Base-by-base conservation (phyloP, 2,329 filamentous ascomycete genomes). In the Chalaropsis thielavioides region DNA sequence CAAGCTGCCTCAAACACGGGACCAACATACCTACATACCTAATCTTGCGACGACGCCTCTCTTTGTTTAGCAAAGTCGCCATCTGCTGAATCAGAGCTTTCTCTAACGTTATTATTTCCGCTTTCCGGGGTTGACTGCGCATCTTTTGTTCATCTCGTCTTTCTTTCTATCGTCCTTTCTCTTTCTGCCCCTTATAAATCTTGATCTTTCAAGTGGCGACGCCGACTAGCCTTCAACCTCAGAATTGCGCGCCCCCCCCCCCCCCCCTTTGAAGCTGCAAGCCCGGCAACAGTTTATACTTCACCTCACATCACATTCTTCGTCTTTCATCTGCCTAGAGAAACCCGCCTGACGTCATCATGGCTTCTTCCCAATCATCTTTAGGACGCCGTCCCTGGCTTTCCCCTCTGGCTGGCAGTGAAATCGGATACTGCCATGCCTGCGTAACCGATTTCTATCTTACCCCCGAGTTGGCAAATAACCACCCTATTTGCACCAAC, bases 401-500 rank as follows among this genome's bases (percentile, higher is more conserved):
- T 22, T 31, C 44, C 27, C 49, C 46, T 35, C 31, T 13, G 19
- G 2, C 44, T 27, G 31, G 49, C 19, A 56, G 31, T 13, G 31
- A 63, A 41, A 63, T 63, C 46, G 86, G 96, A 64, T 95, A 82
- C 74, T 99, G 94, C 75, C 90, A 97, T 75, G 77, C 81, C 67
- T 97, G 94, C 76, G 74, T 81, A 63, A 77, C 88, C 68, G 87
- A 96, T 73, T 97, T 91, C 90, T 89, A 87, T 71, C 79, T 62
- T 31, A n/a, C 60, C 10, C 24, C 41, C 41, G 60, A 83, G 67
- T 83, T 89, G 67, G 81, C 88, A 68, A 79, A 81, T 69, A 85
- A 76, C 31, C 76, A 76, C 31, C 76, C 95, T 1, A 77, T 76
- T 17, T 99, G 94, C 72, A 90, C 91, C 17, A 74, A 77, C n/a